Conservation (phyloP, 805 yeast species). For the Hanseniaspora valbyensis region DNA sequence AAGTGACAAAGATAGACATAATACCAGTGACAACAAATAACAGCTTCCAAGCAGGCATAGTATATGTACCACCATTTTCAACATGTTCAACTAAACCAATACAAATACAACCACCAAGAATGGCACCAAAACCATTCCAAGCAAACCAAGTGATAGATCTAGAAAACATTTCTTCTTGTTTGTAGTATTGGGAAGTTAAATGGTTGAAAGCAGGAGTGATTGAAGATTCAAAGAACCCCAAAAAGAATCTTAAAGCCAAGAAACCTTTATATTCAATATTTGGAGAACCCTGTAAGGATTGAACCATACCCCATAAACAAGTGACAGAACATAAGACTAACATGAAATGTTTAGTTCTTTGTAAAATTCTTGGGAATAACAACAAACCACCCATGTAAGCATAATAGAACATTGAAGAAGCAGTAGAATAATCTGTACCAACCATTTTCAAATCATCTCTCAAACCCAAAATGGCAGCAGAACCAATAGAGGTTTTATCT, state of each 20-base stretch:
- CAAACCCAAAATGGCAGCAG: slow-evolving; percentile 45
- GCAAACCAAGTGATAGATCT: slow-evolving; percentile 38
- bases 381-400: slow-evolving; percentile 42
- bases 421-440: slow-evolving; percentile 39
- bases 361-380: slow-evolving; percentile 36
- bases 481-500: slow-evolving; percentile 47
- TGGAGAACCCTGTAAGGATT: slow-evolving; percentile 44
- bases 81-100: slow-evolving; percentile 38
- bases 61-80: slow-evolving; percentile 25
- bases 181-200: slow-evolving; percentile 50
- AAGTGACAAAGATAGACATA: slow-evolving; percentile 43
- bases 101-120: slow-evolving; percentile 44
- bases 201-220: slow-evolving; percentile 49
- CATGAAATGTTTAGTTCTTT: slow-evolving; percentile 44
- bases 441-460: slow-evolving; percentile 36
- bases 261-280: slow-evolving; percentile 35
- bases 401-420: slow-evolving; percentile 50
- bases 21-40: slow-evolving; percentile 51
- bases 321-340: slow-evolving; percentile 40
- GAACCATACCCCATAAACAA: slow-evolving; percentile 51
- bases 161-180: slow-evolving; percentile 35
- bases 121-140: slow-evolving; percentile 37
- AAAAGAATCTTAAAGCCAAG: slow-evolving; percentile 37
- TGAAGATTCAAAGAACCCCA: slow-evolving; percentile 44
- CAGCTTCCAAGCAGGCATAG: slow-evolving; percentile 48